A percentile compares a stretch with the other conserved stretches of the same genome.
phyloP scores from a whole-genome alignment of 306 rosid species.

The Cucumis melo region DNA sequence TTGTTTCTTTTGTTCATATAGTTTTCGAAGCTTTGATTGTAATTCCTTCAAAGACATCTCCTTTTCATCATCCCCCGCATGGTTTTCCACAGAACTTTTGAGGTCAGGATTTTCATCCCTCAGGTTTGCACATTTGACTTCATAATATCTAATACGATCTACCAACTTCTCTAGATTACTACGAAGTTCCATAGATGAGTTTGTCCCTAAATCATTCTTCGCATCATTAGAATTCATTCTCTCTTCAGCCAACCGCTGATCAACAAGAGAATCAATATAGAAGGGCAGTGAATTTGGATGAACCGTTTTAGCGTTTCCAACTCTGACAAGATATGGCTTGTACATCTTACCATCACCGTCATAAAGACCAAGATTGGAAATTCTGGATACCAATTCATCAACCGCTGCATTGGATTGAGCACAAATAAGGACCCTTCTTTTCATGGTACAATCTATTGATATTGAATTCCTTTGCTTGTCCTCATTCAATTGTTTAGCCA shows the following conservation, averaged over 20 bases:
- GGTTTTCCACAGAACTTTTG: constrained; percentile 23
- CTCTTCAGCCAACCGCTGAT: constrained; percentile 71
- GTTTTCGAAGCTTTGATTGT: constrained; percentile 44
- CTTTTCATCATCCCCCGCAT: constrained; percentile 31
- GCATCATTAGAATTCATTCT: constrained; percentile 38
- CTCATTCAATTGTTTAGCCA: constrained; percentile 63
- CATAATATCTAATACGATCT: constrained; percentile 63
- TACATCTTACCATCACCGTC: constrained; percentile 63
- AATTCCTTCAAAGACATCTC: constrained; percentile 55
- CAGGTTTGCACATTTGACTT: constrained; percentile 63
- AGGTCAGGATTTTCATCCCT: constrained; percentile 43
- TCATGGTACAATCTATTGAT: constrained; percentile 29
- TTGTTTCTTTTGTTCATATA: constrained; percentile 77
- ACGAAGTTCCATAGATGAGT: constrained; percentile 44
- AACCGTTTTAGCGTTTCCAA: constrained; percentile 80
- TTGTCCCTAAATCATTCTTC: constrained; percentile 34
- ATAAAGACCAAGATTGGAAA: constrained; percentile 69
- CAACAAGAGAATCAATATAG: constrained; percentile 86
- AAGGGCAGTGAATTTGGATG: constrained; percentile 84
- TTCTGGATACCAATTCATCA: constrained; percentile 88
- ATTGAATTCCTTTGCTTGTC: constrained; percentile 37
- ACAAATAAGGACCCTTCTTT: constrained; percentile 80
- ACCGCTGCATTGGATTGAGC: constrained; percentile 99
- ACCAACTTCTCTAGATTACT: constrained; percentile 67
- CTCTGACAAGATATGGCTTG: constrained; percentile 95